Conservation (phyloP, 2,329 filamentous ascomycete species). For the Dactylellina parvicollis region DNA sequence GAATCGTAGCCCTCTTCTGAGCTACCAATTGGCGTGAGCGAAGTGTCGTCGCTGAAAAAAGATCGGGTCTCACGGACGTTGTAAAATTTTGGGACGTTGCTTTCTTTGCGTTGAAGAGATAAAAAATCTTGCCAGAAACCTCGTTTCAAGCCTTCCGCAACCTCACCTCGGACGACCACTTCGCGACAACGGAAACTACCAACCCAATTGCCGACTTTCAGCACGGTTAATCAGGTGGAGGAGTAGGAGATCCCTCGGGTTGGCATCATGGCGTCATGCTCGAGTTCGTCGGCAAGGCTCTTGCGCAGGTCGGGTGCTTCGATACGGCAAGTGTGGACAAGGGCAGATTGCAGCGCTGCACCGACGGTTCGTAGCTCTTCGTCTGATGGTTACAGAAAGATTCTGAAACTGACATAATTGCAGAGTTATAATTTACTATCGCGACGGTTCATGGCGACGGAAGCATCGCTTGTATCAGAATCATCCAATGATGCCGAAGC, state of each 20-base stretch:
- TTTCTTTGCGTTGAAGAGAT: constrained; percentile 46
- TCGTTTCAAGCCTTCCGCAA: constrained; percentile 3
- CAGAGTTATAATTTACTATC: constrained; percentile 37
- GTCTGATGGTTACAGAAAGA: not conserved
- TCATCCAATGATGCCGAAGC: constrained; percentile 13
- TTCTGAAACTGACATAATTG: constrained; percentile 2
- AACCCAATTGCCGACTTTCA: not conserved
- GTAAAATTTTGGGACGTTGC: constrained; percentile 45
- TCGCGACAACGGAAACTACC: not conserved
- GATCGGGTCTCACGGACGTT: not conserved
- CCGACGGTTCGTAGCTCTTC: constrained; percentile 12
- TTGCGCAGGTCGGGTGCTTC: constrained; percentile 43
- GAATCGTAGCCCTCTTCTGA: not conserved
- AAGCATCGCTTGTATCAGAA: constrained; percentile 20
- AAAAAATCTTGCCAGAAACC: constrained; percentile 37
- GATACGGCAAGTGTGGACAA: constrained; percentile 31
- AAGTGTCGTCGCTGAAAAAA: constrained; percentile 9
- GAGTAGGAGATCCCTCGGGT: not conserved
- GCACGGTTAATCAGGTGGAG: constrained; percentile 8
- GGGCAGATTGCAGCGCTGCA: constrained; percentile 5
- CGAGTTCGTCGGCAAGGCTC: constrained; percentile 48
- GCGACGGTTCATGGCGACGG: constrained; percentile 49
- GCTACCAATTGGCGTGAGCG: constrained; percentile 5
- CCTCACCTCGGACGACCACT: constrained; percentile 9
- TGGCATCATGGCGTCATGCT: constrained; percentile 38